Base-by-base conservation (phyloP, 768 basidiomycete species). In the Pleurotus tuoliensis region DNA sequence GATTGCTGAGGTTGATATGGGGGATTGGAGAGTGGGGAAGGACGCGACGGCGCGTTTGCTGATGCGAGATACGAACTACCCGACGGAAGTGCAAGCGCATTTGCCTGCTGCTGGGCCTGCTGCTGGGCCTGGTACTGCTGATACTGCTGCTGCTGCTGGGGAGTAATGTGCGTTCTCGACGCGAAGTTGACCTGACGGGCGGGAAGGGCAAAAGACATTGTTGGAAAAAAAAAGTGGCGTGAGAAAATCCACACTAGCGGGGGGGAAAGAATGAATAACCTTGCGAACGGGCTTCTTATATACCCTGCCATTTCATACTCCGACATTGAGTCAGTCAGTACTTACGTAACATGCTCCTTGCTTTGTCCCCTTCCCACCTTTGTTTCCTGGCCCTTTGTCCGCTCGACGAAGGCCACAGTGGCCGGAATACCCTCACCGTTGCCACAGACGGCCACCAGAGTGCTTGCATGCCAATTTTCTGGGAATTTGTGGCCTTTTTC, bases 101-200 rank as follows among this genome's bases (percentile, higher is more conserved):
- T 70, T 9, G 68, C 73, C 54, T 72, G 71, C 63, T 74, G 75
- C 55, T 72, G 71, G 38, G 71, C 73, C 60, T 71, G 64, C 8
- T 73, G 58, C 46, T 74, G 73, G 2, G 64, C 63, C 58, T 71
- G 72, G 47, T 56, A 59, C 47, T 70, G 74, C 45, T 77, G 73
- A 34, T 72, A 69, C 62, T 71, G 70, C 51, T 72, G 74, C 38
- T 73, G 66, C 55, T 73, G 76, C 65, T 76, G 74, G 38, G 60
- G 56, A 7, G 76, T 66, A 47, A 72, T 76, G 60, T 80, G 83
- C 50, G 87, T 73, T 57, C 89, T 82, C 30, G 48, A 41, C 55
- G 85, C 87, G 65, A 91, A 89, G 53, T 83, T 90, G 62, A 91
- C 81, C 64, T 87, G 89, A 64, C 89, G 88, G 59, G 89, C 82